Evolutionary conservation across 2,329 filamentous ascomycete genomes (phyloP).

Genomic region (Arthrobotrys megalospora): DNA sequence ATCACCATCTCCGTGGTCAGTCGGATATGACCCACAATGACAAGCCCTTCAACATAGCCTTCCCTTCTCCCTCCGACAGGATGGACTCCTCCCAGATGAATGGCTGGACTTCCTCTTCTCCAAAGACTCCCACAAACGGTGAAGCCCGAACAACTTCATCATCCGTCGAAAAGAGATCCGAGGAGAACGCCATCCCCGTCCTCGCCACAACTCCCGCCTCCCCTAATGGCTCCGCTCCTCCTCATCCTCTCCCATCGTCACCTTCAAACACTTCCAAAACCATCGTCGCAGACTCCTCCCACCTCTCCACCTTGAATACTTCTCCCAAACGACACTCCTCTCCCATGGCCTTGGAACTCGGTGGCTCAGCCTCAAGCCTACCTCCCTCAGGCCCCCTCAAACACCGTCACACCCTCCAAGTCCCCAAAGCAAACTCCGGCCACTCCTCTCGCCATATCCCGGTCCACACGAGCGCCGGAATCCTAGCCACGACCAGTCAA

Average conservation of each 20-base stretch:
- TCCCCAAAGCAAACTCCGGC: conserved; percentile 60
- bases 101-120: background rate
- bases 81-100: background rate
- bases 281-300: conserved; percentile 27
- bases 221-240: conserved; percentile 33
- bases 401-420: conserved; percentile 64
- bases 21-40: conserved; percentile 57
- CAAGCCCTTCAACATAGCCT: conserved; percentile 36
- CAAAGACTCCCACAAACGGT: too few relatives aligned
- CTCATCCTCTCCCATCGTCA: background rate
- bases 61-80: background rate
- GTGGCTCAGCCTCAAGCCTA: background rate
- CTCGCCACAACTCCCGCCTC: conserved; percentile 50
- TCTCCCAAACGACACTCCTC: conserved; percentile 56
- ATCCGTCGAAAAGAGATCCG: conserved; percentile 40
- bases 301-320: conserved; percentile 35
- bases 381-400: conserved; percentile 23
- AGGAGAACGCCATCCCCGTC: conserved; percentile 31
- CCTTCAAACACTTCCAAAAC: conserved; percentile 14
- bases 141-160: too few relatives aligned
- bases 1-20: background rate
- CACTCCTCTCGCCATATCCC: conserved; percentile 38
- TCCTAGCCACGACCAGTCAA: conserved; percentile 55
- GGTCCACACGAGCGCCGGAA: conserved; percentile 48
- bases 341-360: conserved; percentile 35